Percentiles rank a stretch among this genome's conserved stretches.
phyloP scores from a whole-genome alignment of 169 alveolate species.

The Perkinsus olseni region DNA sequence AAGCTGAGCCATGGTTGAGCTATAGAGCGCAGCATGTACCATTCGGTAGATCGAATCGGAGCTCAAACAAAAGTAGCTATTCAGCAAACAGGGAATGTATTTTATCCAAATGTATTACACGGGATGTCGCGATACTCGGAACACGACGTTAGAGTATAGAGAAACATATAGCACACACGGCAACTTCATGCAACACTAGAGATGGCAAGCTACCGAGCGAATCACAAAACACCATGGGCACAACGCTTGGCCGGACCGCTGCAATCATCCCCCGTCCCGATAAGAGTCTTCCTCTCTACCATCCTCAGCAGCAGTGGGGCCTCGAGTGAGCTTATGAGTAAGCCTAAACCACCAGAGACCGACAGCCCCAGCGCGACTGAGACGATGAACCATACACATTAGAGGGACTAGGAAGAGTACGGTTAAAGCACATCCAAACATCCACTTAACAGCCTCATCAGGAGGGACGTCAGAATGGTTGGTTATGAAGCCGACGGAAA shows the following conservation, averaged over 20 bases:
- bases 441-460: neutral
- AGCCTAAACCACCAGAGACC: neutral
- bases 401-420: neutral
- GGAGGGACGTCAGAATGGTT: neutral
- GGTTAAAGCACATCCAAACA: neutral
- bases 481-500: neutral
- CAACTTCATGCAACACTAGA: neutral
- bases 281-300: neutral
- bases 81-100: no score
- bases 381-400: neutral
- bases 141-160: neutral
- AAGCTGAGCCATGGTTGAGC: no score
- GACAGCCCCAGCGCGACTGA: neutral
- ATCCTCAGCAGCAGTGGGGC: neutral
- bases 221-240: neutral
- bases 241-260: neutral
- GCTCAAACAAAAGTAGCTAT: no score
- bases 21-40: no score
- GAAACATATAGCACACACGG: neutral
- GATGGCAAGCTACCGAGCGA: neutral
- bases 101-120: no score
- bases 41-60: no score
- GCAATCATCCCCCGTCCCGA: neutral
- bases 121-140: neutral
- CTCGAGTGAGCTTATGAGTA: neutral